Base-by-base conservation (phyloP, 352 stramenopile species). In the Globisporangium viniferum region DNA sequence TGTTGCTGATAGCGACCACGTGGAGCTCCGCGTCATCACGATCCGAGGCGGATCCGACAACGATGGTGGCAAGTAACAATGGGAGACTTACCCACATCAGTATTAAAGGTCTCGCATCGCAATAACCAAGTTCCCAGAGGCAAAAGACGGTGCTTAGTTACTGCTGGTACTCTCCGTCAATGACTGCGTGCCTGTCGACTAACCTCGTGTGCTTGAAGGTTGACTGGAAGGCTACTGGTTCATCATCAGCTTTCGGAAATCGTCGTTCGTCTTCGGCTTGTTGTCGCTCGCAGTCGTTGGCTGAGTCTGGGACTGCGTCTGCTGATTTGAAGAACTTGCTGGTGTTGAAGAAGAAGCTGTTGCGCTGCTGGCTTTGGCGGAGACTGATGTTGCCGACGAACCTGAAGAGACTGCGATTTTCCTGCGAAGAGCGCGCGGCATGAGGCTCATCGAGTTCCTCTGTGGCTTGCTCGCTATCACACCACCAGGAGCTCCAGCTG, bases 211-310 rank as follows among this genome's bases (percentile, higher is more conserved):
- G 12, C 14, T 49, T 49, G 9, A 41, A 18, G 8, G 3, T 35
- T 20, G 12, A 35, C 4, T 10, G 12, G 24, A 20, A 36, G 27
- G 51, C 20, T 60, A 81, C 66, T 78, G 77, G 54, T 79, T 84
- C 54, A 88, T 70, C 53, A 92, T 68, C 66, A 92, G 72, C 51
- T 86, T 82, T 51, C 84, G 84, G 36, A 92, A 92, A 39, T 92
- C 84, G 15, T 80, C 84, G 66, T 92, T 92, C n/a, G 76, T 86
- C 71, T 89, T 90, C 2, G 80, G 75, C 27, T 59, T 80, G 27
- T 14, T 39, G 24, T 74, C 67, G 24, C 36, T 59, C 29, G 33
- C 31, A 41, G 54, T 14, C 7, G 22, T 44, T 14, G 22, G 4
- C 7, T 27, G 10, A 20, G 60, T 4, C 10, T 35, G 31, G 1